Conservation (phyloP, 2,329 filamentous ascomycete species). For the Penicillium sp. region DNA sequence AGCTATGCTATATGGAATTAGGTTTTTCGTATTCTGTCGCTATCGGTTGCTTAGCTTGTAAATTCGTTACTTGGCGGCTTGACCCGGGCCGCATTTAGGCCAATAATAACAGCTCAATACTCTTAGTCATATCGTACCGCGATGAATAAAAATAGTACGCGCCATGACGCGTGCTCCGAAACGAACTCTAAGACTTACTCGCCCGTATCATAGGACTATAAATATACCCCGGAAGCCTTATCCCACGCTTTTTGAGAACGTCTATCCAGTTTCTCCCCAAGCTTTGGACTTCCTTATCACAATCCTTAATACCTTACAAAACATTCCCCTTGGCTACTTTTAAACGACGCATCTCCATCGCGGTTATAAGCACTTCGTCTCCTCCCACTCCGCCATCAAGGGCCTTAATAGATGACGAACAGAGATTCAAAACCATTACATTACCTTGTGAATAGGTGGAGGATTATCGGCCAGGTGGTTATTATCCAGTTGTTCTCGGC, state of each 20-base stretch:
- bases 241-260: too few species aligned
- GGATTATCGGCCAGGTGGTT: constrained; percentile 42
- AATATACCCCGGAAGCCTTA: not conserved
- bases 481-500: constrained; percentile 44
- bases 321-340: not conserved
- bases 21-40: too few species aligned
- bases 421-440: constrained; percentile 19
- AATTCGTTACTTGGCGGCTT: too few species aligned
- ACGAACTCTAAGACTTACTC: too few species aligned
- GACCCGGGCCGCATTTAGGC: too few species aligned
- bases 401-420: constrained; percentile 6
- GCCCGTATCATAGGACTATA: not conserved
- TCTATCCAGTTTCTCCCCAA: not conserved
- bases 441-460: constrained; percentile 24
- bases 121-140: too few species aligned
- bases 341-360: constrained; percentile 1
- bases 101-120: too few species aligned
- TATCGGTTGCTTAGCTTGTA: too few species aligned
- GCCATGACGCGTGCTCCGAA: too few species aligned
- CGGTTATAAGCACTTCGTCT: constrained; percentile 12
- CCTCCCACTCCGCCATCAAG: constrained; percentile 15
- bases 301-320: not conserved
- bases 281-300: constrained; percentile 1
- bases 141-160: too few species aligned
- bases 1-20: too few species aligned